A percentile compares a stretch with the other conserved stretches of the same genome.
Conservation (phyloP, 305 asterid genomes). For the Rubia peregrina region DNA sequence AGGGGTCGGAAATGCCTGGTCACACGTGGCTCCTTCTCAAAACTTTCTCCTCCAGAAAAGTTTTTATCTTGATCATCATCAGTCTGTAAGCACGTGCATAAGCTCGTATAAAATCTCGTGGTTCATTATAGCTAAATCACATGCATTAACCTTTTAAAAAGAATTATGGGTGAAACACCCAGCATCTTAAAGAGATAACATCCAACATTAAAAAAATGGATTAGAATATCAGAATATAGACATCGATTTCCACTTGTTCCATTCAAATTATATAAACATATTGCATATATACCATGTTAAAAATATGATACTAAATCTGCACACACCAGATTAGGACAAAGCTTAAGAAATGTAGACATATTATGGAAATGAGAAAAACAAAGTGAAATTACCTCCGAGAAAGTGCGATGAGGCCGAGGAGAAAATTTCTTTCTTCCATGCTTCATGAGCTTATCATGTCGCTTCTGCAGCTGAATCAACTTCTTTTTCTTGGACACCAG, state of each 20-base stretch:
- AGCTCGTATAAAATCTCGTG: conserved; percentile 1
- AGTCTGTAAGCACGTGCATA: conserved; percentile 26
- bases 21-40: conserved; percentile 25
- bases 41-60: conserved; percentile 27
- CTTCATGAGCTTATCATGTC: conserved; percentile 33
- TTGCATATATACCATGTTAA: background rate
- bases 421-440: conserved; percentile 30
- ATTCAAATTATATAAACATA: background rate
- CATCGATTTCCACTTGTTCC: background rate
- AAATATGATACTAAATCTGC: background rate
- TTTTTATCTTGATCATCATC: conserved; percentile 25
- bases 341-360: background rate
- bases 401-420: conserved; percentile 22
- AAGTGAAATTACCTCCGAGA: conserved; percentile 37
- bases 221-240: background rate
- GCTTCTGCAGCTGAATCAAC: conserved; percentile 30
- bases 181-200: background rate
- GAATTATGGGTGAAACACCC: background rate
- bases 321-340: too few relatives aligned
- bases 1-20: conserved; percentile 23
- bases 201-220: background rate
- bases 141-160: background rate
- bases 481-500: conserved; percentile 43
- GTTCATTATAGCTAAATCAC: background rate
- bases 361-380: background rate